Evolutionary conservation across 2,329 filamentous ascomycete genomes (phyloP).

Genomic region (Rhytidhysteron rufulum): DNA sequence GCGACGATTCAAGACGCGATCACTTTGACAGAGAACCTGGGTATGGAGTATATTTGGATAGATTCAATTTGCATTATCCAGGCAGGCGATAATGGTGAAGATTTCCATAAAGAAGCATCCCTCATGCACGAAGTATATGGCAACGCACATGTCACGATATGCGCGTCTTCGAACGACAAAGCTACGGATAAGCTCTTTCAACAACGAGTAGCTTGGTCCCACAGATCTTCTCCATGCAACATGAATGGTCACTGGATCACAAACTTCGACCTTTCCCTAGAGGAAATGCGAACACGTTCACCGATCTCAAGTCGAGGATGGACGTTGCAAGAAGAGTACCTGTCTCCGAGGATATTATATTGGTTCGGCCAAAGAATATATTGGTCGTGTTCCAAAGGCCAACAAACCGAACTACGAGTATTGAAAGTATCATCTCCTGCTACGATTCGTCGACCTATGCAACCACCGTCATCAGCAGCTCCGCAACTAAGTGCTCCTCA

Average conservation of each 20-base stretch:
- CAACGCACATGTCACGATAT: constrained; percentile 9
- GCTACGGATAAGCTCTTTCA: constrained; percentile 6
- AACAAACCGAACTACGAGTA: constrained; percentile 7
- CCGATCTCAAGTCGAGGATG: constrained; percentile 9
- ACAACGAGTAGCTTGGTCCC: constrained; percentile 6
- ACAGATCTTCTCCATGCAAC: constrained; percentile 6
- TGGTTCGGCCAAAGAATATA: constrained; percentile 5
- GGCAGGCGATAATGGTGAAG: neutral
- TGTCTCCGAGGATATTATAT: constrained; percentile 11
- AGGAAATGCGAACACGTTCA: constrained; percentile 7
- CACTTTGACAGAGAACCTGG: neutral
- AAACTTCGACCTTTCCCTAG: constrained; percentile 7
- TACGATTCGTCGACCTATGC: too few relatives aligned
- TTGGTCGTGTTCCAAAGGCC: constrained; percentile 7
- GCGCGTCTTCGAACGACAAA: constrained; percentile 5
- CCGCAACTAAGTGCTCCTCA: too few relatives aligned
- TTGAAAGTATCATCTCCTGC: too few relatives aligned
- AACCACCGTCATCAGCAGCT: too few relatives aligned
- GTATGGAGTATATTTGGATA: neutral
- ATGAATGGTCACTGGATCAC: constrained; percentile 8
- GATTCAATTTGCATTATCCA: neutral
- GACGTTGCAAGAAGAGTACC: constrained; percentile 10
- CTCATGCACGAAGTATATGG: constrained; percentile 11
- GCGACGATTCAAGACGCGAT: neutral
- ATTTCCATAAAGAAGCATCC: constrained; percentile 1